These are phyloP conservation scores for Pestalotiopsis sp. DNA, from an alignment of 2,329 filamentous ascomycete species.

Conservation along the genomic window DNA sequence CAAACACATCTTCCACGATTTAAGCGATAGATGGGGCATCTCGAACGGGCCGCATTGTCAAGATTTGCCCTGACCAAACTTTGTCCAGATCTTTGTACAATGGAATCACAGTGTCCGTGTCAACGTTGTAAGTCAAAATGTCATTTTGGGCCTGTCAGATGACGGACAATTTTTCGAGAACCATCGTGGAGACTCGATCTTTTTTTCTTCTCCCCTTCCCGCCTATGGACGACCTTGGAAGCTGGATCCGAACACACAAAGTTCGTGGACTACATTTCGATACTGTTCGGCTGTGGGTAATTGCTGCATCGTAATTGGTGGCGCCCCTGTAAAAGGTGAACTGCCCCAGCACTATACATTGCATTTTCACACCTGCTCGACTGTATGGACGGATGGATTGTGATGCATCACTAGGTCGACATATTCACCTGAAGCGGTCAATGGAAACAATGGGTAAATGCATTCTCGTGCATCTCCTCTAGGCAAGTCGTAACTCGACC, in stretches of 20 bases:
- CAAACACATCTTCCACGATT: background rate
- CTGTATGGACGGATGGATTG: background rate
- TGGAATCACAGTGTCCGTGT: background rate
- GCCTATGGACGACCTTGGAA: constrained; percentile 10
- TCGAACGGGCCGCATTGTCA: background rate
- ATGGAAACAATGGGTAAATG: background rate
- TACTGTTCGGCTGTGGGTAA: background rate
- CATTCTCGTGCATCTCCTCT: background rate
- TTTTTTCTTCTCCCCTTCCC: no score
- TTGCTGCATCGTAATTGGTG: background rate
- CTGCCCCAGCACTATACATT: background rate
- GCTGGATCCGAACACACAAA: background rate
- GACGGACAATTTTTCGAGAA: background rate
- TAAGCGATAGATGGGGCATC: background rate
- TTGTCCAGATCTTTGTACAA: background rate
- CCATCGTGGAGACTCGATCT: background rate
- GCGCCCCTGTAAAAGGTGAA: background rate
- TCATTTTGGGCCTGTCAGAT: constrained; percentile 4
- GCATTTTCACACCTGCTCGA: background rate
- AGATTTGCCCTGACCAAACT: constrained; percentile 5
- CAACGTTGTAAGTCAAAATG: background rate
- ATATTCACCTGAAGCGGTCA: background rate
- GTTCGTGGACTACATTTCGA: background rate
- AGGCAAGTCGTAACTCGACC: background rate
- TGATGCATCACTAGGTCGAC: constrained; percentile 1